Conservation (phyloP, 768 basidiomycete species). For the Russula sp. region DNA sequence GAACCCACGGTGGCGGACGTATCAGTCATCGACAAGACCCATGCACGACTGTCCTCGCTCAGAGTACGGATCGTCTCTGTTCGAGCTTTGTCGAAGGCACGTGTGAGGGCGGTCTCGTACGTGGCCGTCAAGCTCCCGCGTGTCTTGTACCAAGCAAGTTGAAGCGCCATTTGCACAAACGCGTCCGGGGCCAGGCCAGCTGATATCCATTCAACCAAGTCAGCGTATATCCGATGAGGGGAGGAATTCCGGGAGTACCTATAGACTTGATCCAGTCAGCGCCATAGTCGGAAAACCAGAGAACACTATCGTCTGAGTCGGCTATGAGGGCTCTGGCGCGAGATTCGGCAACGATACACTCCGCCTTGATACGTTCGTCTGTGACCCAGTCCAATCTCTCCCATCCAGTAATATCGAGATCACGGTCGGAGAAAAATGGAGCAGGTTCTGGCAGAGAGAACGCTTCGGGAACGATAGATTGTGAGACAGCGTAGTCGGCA, state of each 20-base stretch:
- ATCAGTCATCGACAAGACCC: conserved; percentile 74
- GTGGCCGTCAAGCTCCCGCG: conserved; percentile 79
- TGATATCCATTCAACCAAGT: conserved; percentile 31
- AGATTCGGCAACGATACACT: conserved; percentile 55
- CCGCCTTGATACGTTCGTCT: conserved; percentile 54
- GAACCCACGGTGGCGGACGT: conserved; percentile 47
- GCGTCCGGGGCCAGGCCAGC: conserved; percentile 69
- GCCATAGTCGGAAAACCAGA: conserved; percentile 83
- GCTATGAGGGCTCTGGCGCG: conserved; percentile 58
- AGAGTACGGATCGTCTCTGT: conserved; percentile 86
- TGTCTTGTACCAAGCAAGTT: conserved; percentile 85
- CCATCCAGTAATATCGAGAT: conserved; percentile 42
- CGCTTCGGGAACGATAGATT: conserved; percentile 54
- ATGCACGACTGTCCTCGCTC: conserved; percentile 67
- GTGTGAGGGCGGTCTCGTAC: conserved; percentile 89
- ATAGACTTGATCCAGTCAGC: conserved; percentile 79
- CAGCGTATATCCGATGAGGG: background rate
- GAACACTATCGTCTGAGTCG: conserved; percentile 79
- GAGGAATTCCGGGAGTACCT: conserved; percentile 46
- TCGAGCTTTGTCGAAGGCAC: conserved; percentile 80
- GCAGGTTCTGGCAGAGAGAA: conserved; percentile 37
- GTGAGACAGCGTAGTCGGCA: conserved; percentile 74
- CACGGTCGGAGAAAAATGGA: conserved; percentile 24
- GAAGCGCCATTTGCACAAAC: conserved; percentile 87
- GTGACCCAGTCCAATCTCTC: conserved; percentile 70